Conservation (phyloP, 2,329 filamentous ascomycete species). For the Ceratocystis eucalypticola region DNA sequence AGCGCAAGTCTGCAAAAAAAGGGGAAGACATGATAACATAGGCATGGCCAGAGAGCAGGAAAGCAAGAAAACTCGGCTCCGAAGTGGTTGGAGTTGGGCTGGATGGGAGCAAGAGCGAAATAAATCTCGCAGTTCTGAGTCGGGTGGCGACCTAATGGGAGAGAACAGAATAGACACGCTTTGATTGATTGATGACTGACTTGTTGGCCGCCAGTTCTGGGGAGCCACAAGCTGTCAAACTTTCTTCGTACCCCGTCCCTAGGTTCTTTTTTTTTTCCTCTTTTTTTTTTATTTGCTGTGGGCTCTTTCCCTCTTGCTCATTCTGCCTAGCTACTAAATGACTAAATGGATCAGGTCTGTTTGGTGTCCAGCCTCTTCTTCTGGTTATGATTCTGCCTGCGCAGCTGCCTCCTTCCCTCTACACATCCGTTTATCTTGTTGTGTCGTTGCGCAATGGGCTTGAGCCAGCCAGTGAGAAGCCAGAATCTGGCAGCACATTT, state of each 20-base stretch:
- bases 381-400: neutral
- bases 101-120: neutral
- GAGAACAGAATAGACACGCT: neutral
- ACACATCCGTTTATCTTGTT: neutral
- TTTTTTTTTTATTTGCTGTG: neutral
- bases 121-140: neutral
- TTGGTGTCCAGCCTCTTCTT: neutral
- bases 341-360: no score
- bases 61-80: neutral
- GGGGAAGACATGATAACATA: neutral
- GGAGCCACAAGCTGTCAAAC: no score
- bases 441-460: neutral
- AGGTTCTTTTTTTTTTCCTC: neutral
- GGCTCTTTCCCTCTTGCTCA: neutral
- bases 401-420: neutral
- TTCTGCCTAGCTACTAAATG: no score
- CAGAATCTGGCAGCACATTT: neutral
- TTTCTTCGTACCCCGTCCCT: no score
- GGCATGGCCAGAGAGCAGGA: neutral
- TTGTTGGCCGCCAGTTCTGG: no score
- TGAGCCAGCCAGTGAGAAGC: neutral
- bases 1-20: neutral
- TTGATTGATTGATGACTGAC: neutral
- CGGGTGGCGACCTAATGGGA: neutral
- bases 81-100: neutral